Percentiles rank a stretch among this genome's conserved stretches.
Conservation (phyloP, 805 yeast species). For the Schwanniomyces sp. region DNA sequence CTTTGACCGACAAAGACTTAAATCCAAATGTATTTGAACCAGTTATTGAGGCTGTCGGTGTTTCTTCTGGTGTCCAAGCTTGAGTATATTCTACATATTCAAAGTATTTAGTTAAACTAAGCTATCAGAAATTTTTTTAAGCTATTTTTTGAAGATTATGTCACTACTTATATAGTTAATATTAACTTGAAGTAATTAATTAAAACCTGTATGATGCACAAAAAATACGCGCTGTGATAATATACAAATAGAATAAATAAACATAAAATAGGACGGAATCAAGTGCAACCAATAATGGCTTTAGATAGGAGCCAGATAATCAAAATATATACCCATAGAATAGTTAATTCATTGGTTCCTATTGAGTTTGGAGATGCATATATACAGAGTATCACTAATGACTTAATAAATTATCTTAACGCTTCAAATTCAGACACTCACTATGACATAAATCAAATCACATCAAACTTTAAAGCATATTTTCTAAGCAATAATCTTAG, state of each 20-base stretch:
- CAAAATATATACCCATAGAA: constrained; percentile 29
- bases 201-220: neutral
- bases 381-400: constrained; percentile 28
- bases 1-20: constrained; percentile 59
- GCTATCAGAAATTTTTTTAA: neutral
- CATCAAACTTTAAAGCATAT: constrained; percentile 18
- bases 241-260: neutral
- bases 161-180: neutral
- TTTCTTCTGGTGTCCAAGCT: constrained; percentile 61
- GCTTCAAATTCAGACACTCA: neutral
- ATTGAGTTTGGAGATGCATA: constrained; percentile 35
- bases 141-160: neutral
- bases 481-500: constrained; percentile 25
- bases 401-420: constrained; percentile 16
- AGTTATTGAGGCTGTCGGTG: constrained; percentile 59
- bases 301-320: constrained; percentile 32
- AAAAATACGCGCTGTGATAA: constrained; percentile 4
- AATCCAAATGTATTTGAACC: constrained; percentile 69
- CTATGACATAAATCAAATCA: constrained; percentile 16
- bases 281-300: constrained; percentile 15
- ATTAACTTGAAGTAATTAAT: too few species aligned
- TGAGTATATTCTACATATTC: constrained; percentile 2
- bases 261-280: neutral
- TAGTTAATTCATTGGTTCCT: constrained; percentile 38
- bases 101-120: neutral